Base-by-base conservation (phyloP, 2,329 filamentous ascomycete genomes). In the Fusarium compactum region DNA sequence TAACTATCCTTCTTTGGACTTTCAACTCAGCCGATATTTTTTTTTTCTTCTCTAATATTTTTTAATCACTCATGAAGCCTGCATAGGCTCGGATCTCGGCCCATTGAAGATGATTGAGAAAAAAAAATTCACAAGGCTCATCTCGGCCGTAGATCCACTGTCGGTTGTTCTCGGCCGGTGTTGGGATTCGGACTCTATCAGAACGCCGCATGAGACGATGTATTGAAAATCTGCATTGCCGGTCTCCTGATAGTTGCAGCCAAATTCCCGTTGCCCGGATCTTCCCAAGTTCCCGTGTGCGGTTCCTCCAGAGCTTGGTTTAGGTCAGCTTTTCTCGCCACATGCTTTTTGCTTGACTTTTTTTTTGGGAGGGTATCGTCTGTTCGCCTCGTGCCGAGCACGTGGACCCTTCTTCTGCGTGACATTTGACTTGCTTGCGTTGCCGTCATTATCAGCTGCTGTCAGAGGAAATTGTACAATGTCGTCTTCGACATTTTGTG, bases 91-190 rank as follows among this genome's bases (percentile, higher is more conserved):
- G 60, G 44, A 32, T 25, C 61, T 59, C 46, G 53, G 62, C 32
- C 32, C 38, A 57, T 47, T 44, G 24, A 65, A 22, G 12, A 12
- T 27, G 22, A 51, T 38, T 29, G 41, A 46, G 40, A 50, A 41
- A 29, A 50, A 27, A 46, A 46, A 52, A 53, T 41, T 22, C 58
- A 25, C 24, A 44, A 40, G 51, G 40, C 32, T 43, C 40, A 53
- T 61, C 22, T 51, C 45, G 48, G 55, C 27, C 48, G 41, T 54
- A 64, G 69, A 67, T 53, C 67, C 63, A 63, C 62, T 58, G 61
- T 70, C 67, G 73, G 73, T 66, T 71, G 51, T 73, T 74, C 63
- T 70, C 67, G 69, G 73, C 73, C 70, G 69, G 65, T 58, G 72
- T 60, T 71, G 47, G 50, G 52, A 54, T 29, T 58, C 62, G 51